phyloP scores from a whole-genome alignment of 2,329 filamentous ascomycete genomes.

The Cadophora sp. region DNA sequence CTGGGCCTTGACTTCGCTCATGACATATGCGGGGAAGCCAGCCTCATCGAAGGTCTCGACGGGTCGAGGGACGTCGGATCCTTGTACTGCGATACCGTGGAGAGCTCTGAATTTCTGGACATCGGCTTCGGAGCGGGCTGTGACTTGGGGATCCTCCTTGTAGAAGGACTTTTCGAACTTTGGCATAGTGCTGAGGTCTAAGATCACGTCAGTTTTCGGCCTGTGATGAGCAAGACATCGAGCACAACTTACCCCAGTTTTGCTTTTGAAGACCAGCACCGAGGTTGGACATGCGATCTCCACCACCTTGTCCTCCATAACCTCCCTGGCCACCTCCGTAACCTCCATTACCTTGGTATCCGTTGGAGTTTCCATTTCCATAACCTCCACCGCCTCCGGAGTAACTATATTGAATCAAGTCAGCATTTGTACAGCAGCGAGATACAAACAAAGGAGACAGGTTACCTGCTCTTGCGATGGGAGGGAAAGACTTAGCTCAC shows the following conservation, averaged over 20 bases:
- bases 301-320: slow-evolving; percentile 73
- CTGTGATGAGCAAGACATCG: slow-evolving; percentile 18
- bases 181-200: slow-evolving; percentile 79
- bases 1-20: slow-evolving; percentile 98
- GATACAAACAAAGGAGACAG: slow-evolving; percentile 27
- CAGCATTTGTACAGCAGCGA: slow-evolving; percentile 43
- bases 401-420: slow-evolving; percentile 52
- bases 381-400: slow-evolving; percentile 45
- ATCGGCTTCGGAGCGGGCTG: slow-evolving; percentile 75
- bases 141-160: slow-evolving; percentile 88
- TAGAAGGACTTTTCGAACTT: slow-evolving; percentile 99
- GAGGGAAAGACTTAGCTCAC: slow-evolving; percentile 22
- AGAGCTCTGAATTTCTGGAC: slow-evolving; percentile 88
- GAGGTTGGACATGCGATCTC: slow-evolving; percentile 93
- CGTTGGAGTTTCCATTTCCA: slow-evolving; percentile 35
- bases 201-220: slow-evolving; percentile 24
- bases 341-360: slow-evolving; percentile 45
- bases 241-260: slow-evolving; percentile 73
- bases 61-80: slow-evolving; percentile 84
- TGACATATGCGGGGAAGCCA: slow-evolving; percentile 94
- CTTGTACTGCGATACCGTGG: slow-evolving; percentile 83
- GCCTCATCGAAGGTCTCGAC: slow-evolving; percentile 98
- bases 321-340: slow-evolving; percentile 44
- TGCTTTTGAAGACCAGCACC: slow-evolving; percentile 88
- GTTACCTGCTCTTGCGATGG: slow-evolving; percentile 33